A percentile compares a stretch with the other conserved stretches of the same genome.
Conservation (phyloP, 805 yeast species). For the Hanseniaspora mollemarum region DNA sequence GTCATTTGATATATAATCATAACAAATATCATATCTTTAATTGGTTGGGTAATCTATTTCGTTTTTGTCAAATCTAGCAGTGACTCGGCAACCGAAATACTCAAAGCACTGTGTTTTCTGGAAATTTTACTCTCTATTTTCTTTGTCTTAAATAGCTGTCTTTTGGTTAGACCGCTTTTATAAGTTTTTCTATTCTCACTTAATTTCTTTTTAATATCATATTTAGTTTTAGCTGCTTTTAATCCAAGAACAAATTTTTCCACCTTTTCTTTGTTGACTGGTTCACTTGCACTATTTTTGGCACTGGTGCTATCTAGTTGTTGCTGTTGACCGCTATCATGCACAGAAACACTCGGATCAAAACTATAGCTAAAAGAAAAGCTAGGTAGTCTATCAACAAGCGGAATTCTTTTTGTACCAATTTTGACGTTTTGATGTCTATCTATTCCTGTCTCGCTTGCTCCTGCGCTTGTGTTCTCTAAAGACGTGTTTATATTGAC, state of each 20-base stretch:
- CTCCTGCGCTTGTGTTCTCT: not conserved
- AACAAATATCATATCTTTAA: no score
- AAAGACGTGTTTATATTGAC: not conserved
- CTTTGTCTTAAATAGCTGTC: not conserved
- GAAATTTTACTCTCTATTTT: not conserved
- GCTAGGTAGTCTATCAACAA: conserved; percentile 3
- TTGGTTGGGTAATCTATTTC: not conserved
- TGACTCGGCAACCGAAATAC: conserved; percentile 31
- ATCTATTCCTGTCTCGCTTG: not conserved
- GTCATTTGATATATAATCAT: no score
- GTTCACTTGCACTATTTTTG: not conserved
- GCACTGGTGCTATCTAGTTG: not conserved
- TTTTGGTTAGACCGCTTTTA: not conserved
- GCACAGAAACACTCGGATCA: not conserved
- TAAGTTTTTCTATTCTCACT: not conserved
- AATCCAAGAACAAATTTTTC: not conserved
- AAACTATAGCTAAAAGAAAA: conserved; percentile 16
- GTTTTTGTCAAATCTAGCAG: conserved; percentile 21
- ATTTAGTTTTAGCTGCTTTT: not conserved
- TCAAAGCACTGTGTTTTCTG: conserved; percentile 27
- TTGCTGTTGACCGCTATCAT: not conserved
- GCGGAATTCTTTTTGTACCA: not conserved
- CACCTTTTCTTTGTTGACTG: not conserved
- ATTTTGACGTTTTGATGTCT: not conserved
- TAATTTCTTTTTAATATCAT: not conserved